Evolutionary conservation across 2,329 filamentous ascomycete species (phyloP).

Genomic region (Rosellinia necatrix): DNA sequence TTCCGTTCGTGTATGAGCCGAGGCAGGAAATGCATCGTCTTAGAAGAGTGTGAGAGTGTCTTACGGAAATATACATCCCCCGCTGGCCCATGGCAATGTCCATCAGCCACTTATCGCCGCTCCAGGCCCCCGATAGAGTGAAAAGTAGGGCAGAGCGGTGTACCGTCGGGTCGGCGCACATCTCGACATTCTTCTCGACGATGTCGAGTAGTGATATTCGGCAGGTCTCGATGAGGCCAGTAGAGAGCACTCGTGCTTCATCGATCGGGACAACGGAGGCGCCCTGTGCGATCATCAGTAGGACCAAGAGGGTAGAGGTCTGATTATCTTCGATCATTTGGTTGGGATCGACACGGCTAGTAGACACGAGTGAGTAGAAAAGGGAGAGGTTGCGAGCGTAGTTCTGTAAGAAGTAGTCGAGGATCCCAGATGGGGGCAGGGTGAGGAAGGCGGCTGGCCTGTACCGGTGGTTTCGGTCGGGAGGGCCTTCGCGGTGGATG

Average conservation of each 20-base stretch:
- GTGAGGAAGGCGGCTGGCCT: constrained; percentile 66
- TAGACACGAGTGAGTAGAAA: constrained; percentile 67
- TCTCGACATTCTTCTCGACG: constrained; percentile 72
- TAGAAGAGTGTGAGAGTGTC: constrained; percentile 24
- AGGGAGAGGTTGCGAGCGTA: constrained; percentile 69
- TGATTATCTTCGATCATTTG: constrained; percentile 70
- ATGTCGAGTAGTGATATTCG: constrained; percentile 74
- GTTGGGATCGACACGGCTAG: constrained; percentile 67
- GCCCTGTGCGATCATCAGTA: constrained; percentile 75
- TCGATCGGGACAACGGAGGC: constrained; percentile 67
- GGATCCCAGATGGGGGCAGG: constrained; percentile 66
- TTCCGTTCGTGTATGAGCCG: no score
- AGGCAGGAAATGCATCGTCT: no score
- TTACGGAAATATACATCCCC: constrained; percentile 70
- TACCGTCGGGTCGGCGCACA: constrained; percentile 67
- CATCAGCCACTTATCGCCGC: constrained; percentile 79
- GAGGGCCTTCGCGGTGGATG: constrained; percentile 62
- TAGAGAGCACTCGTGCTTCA: constrained; percentile 68
- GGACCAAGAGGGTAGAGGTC: constrained; percentile 66
- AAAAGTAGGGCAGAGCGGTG: constrained; percentile 70
- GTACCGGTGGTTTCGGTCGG: constrained; percentile 47
- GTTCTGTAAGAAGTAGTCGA: constrained; percentile 69
- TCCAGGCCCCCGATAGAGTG: constrained; percentile 71
- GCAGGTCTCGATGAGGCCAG: constrained; percentile 71
- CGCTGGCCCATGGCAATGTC: constrained; percentile 76